Evolutionary conservation across 345 rosid genomes (phyloP).

Genomic region (Noccaea caerulescens): DNA sequence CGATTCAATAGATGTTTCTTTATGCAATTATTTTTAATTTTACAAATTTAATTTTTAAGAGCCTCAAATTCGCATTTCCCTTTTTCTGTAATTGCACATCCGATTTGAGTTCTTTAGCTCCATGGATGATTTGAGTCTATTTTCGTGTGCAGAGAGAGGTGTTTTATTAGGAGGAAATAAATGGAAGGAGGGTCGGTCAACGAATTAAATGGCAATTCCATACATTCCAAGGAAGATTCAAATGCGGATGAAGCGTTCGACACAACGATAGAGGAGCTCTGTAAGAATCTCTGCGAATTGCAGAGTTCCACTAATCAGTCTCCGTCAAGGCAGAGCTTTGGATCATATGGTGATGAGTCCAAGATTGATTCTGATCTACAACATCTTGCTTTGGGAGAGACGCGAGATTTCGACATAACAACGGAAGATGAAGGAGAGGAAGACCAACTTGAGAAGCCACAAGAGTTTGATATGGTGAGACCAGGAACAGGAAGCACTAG

Average conservation of each 20-base stretch:
- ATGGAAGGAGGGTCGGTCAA: conserved; percentile 27
- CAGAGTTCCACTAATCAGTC: conserved; percentile 79
- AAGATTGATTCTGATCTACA: conserved; percentile 82
- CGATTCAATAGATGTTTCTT: conserved; percentile 6
- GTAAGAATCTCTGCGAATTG: conserved; percentile 82
- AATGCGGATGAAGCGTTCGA: conserved; percentile 43
- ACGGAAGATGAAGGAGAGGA: conserved; percentile 53
- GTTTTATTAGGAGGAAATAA: neutral
- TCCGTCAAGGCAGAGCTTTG: conserved; percentile 77
- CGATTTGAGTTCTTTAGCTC: conserved; percentile 12
- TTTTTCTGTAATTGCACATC: neutral
- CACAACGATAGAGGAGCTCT: conserved; percentile 75
- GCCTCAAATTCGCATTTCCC: neutral
- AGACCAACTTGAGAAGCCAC: conserved; percentile 53
- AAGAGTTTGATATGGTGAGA: conserved; percentile 45
- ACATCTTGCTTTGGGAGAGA: conserved; percentile 75
- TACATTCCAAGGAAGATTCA: neutral
- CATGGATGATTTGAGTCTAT: conserved; percentile 13
- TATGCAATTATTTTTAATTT: neutral
- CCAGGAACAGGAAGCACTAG: conserved; percentile 50
- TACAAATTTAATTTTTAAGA: neutral
- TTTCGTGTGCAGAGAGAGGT: conserved; percentile 12
- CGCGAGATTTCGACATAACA: conserved; percentile 57
- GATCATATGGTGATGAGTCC: conserved; percentile 80
- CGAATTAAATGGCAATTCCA: conserved; percentile 7